Conservation (phyloP, 2,329 filamentous ascomycete species). For the Drechmeria coniospora region DNA sequence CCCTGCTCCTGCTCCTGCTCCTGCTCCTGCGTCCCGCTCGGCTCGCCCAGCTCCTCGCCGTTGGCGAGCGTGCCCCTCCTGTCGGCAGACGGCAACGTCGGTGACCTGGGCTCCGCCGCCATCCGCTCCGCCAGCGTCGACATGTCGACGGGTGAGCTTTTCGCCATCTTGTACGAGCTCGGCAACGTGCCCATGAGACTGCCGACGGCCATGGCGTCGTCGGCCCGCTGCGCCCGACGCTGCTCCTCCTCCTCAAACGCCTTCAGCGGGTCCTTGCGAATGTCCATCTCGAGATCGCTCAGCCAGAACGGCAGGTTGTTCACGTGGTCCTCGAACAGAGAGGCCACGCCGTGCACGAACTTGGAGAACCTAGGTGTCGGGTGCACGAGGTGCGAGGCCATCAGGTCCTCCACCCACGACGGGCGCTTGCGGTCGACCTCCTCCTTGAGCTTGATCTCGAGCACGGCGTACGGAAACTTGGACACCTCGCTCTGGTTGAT, state of each 20-base stretch:
- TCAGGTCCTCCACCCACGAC: slow-evolving; percentile 82
- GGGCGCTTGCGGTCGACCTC: slow-evolving; percentile 51
- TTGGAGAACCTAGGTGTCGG: slow-evolving; percentile 86
- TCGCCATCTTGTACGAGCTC: slow-evolving; percentile 38
- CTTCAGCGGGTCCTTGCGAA: slow-evolving; percentile 77
- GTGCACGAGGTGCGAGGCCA: slow-evolving; percentile 83
- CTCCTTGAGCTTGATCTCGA: slow-evolving; percentile 82
- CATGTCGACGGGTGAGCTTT: slow-evolving; percentile 52
- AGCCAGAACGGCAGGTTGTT: slow-evolving; percentile 97
- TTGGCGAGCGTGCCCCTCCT: slow-evolving; percentile 10
- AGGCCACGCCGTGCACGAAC: slow-evolving; percentile 85
- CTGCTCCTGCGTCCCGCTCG: slow-evolving; percentile 19
- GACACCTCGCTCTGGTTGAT: slow-evolving; percentile 85
- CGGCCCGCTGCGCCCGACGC: slow-evolving; percentile 61
- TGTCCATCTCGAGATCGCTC: slow-evolving; percentile 79
- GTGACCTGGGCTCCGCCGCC: slow-evolving; percentile 27
- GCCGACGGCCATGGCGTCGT: slow-evolving; percentile 79
- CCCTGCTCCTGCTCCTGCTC: too few species aligned
- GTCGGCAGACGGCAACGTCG: slow-evolving; percentile 12
- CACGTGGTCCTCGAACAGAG: slow-evolving; percentile 88
- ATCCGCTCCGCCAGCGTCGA: slow-evolving; percentile 46
- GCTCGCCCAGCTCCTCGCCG: slow-evolving; percentile 20
- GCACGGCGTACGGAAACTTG: slow-evolving; percentile 75
- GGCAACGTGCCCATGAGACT: slow-evolving; percentile 57
- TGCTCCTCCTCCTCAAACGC: slow-evolving; percentile 89